Evolutionary conservation across 176 grass and related monocot genomes (phyloP).

Genomic region (Areca catechu): DNA sequence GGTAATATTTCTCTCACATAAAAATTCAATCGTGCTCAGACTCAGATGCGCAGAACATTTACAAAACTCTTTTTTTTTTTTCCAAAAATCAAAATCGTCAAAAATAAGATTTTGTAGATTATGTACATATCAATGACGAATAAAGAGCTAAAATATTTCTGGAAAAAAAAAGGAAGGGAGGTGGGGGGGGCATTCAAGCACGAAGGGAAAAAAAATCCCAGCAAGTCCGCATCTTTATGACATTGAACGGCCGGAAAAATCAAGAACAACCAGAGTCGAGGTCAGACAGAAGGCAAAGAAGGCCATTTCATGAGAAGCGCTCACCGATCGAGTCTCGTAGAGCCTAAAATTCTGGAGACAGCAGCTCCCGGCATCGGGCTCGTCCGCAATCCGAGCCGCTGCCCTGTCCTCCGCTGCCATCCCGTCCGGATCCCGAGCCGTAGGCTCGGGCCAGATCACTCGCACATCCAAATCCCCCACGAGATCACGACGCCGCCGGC

Average conservation of each 20-base stretch:
- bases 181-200: too few species aligned
- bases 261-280: not conserved
- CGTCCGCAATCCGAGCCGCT: constrained; percentile 19
- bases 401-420: constrained; percentile 17
- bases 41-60: too few species aligned
- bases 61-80: too few species aligned
- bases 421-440: constrained; percentile 25
- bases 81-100: too few species aligned
- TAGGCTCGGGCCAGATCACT: constrained; percentile 22
- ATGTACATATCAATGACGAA: too few species aligned
- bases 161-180: too few species aligned
- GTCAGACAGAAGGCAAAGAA: not conserved
- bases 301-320: constrained; percentile 5
- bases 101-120: too few species aligned
- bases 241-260: not conserved
- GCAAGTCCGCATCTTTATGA: too few species aligned
- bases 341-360: constrained; percentile 62
- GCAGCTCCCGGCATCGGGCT: constrained; percentile 18
- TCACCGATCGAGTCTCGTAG: constrained; percentile 57
- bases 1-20: too few species aligned
- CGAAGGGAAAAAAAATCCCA: too few species aligned
- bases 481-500: constrained; percentile 9
- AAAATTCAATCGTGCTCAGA: too few species aligned
- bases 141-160: too few species aligned
- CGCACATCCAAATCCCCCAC: constrained; percentile 12